phyloP scores from a whole-genome alignment of 106 monocot species.

The Amphibolis antarctica region DNA sequence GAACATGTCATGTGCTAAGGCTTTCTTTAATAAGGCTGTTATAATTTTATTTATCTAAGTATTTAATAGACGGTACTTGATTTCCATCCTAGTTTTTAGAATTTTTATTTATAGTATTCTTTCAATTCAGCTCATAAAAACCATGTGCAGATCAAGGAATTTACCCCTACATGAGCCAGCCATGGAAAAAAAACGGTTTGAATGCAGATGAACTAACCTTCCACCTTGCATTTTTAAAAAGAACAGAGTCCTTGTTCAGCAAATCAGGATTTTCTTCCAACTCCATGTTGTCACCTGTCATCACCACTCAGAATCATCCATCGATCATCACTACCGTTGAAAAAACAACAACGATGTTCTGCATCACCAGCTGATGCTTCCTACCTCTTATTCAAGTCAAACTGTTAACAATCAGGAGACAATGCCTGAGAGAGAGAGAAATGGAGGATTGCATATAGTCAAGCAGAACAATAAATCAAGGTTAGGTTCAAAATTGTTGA shows the following conservation, averaged over 20 bases:
- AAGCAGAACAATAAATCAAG: too few species aligned
- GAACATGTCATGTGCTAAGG: too few species aligned
- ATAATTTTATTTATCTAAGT: too few species aligned
- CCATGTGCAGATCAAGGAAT: not conserved
- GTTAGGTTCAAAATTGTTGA: too few species aligned
- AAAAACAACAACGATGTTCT: slow-evolving; percentile 16
- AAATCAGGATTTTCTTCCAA: slow-evolving; percentile 22
- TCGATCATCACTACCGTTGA: slow-evolving; percentile 17
- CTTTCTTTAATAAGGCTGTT: too few species aligned
- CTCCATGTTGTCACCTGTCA: slow-evolving; percentile 11
- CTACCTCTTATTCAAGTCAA: slow-evolving; percentile 10
- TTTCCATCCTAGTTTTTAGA: too few species aligned
- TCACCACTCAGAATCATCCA: not conserved
- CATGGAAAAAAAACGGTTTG: not conserved
- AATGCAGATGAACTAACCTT: slow-evolving; percentile 9
- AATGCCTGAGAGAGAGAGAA: slow-evolving; percentile 12
- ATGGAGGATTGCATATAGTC: too few species aligned
- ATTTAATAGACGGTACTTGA: too few species aligned
- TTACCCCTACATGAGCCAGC: not conserved
- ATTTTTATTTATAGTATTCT: too few species aligned
- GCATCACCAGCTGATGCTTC: slow-evolving; percentile 15
- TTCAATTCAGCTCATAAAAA: not conserved
- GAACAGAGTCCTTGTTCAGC: slow-evolving; percentile 19
- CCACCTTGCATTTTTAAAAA: slow-evolving; percentile 18
- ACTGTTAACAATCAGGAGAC: slow-evolving; percentile 20